Base-by-base conservation (phyloP, 129 eudicot genomes). In the Saposhnikovia divaricata region DNA sequence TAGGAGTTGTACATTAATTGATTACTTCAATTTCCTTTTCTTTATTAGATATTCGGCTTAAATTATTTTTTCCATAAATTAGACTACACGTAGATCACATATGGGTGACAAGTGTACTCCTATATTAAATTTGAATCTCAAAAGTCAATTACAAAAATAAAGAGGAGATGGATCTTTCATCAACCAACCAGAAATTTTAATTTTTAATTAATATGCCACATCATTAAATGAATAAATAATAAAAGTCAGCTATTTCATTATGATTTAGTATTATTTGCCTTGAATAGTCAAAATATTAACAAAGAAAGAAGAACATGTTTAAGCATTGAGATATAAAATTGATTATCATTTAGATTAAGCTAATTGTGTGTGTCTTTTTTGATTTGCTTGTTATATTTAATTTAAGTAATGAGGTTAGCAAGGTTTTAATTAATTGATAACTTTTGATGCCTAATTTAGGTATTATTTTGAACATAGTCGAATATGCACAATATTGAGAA, bases 201-300 rank as follows among this genome's bases (percentile, higher is more conserved):
- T 13, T 44, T 74, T 48, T 23, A 45, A 46, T 40, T 4, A 46
- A 0, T 46, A 46, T 3, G 78, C 40, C 42, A 74, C 42, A 16
- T 74, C 59, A 46, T 46, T 74, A 45, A 25, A 74, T 5, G 39
- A 47, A 25, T 74, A 74, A 74, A 74, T 5, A 74, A 74, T 74
- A 46, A 45, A 74, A 74, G 78, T 74, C 55, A 74, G 43, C 78
- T 74, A 74, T 27, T 74, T 44, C 78, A 74, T 46, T 46, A 14
- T 74, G 78, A 34, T 74, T 34, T 34, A 34, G 37, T 34, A 34
- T 2, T 34, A 34, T 55, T 9, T 19, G 50, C 16, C 15, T 12
- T 73, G n/a, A 45, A 14, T 44, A 74, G 78, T 74, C 61, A 27
- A 46, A 74, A 3, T 42, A 19, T 19, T 59, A 59, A n/a, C 65